Evolutionary conservation across 2,329 filamentous ascomycete genomes (phyloP).

Genomic region (Fusarium sp.): DNA sequence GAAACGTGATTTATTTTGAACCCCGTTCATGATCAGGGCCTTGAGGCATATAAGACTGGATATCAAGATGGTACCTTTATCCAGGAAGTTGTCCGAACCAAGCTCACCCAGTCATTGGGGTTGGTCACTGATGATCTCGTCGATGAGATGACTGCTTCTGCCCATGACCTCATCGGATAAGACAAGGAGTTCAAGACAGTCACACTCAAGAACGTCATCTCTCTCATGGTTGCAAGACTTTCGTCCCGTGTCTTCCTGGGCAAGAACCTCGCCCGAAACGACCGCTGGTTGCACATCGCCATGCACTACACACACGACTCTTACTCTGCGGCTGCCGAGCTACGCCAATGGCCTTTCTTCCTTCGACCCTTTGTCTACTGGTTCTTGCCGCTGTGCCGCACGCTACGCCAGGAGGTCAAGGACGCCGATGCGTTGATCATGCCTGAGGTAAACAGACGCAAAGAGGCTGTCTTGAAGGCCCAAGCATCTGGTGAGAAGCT

Average conservation of each 20-base stretch:
- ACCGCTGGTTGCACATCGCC: constrained; percentile 59
- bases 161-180: not conserved
- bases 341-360: not conserved
- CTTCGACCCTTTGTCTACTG: not conserved
- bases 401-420: not conserved
- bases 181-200: not conserved
- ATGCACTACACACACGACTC: constrained; percentile 56
- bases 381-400: not conserved
- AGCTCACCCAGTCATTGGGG: not conserved
- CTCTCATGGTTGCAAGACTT: constrained; percentile 56
- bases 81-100: not conserved
- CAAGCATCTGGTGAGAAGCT: not conserved
- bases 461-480: not conserved
- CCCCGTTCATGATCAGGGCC: too few species aligned
- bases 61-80: not conserved
- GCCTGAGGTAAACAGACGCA: not conserved
- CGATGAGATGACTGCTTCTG: not conserved
- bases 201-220: not conserved
- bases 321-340: constrained; percentile 40
- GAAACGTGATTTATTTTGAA: too few species aligned
- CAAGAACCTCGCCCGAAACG: constrained; percentile 56
- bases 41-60: constrained; percentile 3
- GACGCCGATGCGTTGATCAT: not conserved
- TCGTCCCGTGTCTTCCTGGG: constrained; percentile 64
- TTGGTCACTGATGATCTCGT: not conserved